phyloP scores from a whole-genome alignment of 345 rosid species.

The Corchorus olitorius region DNA sequence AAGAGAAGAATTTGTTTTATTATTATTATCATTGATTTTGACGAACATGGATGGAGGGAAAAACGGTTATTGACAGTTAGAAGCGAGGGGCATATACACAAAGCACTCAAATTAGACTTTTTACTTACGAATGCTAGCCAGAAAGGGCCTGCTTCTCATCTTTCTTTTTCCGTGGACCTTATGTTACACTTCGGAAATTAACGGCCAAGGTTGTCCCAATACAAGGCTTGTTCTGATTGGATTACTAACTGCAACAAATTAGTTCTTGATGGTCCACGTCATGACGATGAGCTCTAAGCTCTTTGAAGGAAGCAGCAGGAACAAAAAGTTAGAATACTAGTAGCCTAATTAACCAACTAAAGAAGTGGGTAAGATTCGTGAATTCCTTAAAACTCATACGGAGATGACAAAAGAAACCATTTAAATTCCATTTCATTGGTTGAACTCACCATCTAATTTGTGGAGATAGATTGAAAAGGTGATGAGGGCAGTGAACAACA shows the following conservation, averaged over 20 bases:
- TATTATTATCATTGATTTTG: neutral
- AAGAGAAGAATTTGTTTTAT: neutral
- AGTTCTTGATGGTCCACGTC: neutral
- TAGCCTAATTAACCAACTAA: neutral
- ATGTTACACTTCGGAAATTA: neutral
- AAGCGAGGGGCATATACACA: constrained; percentile 21
- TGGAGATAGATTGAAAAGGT: neutral
- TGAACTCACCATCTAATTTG: neutral
- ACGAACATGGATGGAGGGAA: constrained; percentile 28
- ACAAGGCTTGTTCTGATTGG: constrained; percentile 2
- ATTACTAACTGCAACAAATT: neutral
- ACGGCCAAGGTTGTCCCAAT: neutral
- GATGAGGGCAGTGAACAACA: constrained; percentile 4
- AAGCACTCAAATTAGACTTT: neutral
- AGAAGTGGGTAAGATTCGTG: neutral
- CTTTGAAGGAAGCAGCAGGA: neutral
- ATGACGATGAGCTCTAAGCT: neutral
- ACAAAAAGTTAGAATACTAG: neutral
- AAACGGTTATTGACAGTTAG: constrained; percentile 53
- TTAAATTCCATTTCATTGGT: constrained; percentile 13
- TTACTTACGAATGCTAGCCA: neutral
- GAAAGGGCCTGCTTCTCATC: neutral
- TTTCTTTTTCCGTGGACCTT: no score
- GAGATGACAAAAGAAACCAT: neutral
- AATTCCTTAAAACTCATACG: no score